Evolutionary conservation across 1,284 basidiomycete species (phyloP).

Genomic region (Pterulicium gracile): DNA sequence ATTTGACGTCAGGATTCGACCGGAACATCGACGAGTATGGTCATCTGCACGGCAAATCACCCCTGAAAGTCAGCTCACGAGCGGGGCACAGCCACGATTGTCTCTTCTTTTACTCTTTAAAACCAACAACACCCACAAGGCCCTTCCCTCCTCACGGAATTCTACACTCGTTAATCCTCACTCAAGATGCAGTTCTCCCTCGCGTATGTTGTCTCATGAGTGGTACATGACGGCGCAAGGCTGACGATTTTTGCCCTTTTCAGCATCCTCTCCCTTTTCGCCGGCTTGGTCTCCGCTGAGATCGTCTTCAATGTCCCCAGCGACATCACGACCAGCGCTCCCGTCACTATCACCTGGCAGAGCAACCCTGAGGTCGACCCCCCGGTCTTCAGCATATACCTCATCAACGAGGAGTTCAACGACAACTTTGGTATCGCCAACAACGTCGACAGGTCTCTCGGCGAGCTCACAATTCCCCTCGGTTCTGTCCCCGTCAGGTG

Average conservation of each 20-base stretch:
- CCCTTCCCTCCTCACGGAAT: not conserved
- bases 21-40: not conserved
- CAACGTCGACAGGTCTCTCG: not conserved
- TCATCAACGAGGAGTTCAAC: not conserved
- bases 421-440: slow-evolving; percentile 1
- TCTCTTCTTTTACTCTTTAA: not conserved
- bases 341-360: not conserved
- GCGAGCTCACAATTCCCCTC: not conserved
- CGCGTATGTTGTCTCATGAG: not conserved
- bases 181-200: slow-evolving; percentile 1
- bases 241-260: not conserved
- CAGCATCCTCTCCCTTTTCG: not conserved
- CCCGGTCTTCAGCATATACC: not conserved
- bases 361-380: not conserved
- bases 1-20: not conserved
- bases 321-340: not conserved
- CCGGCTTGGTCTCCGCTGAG: not conserved
- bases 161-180: not conserved
- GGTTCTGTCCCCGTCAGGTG: not conserved
- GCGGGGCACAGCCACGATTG: slow-evolving; percentile 1
- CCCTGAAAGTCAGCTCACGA: not conserved
- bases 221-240: not conserved
- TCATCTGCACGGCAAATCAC: not conserved
- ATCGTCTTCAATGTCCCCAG: not conserved
- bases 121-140: not conserved